phyloP scores from a whole-genome alignment of 371 early-diverging fungal species.

The Mortierella sp. region DNA sequence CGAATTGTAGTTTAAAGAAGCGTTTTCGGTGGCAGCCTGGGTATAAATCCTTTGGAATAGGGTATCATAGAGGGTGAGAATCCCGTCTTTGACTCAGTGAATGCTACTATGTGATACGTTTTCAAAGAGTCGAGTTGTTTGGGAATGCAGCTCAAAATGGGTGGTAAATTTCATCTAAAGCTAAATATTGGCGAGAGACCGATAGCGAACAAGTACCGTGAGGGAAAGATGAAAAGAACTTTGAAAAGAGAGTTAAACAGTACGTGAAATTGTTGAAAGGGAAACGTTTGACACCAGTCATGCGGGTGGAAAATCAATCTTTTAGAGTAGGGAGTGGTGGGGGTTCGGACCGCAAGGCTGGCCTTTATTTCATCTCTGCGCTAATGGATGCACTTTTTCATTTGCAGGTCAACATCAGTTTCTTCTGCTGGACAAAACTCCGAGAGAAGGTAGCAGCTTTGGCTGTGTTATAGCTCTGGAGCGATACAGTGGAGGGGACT shows the following conservation, averaged over 20 bases:
- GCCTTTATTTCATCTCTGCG: constrained; percentile 33
- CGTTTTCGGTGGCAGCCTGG: constrained; percentile 52
- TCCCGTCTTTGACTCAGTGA: constrained; percentile 59
- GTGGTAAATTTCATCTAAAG: constrained; percentile 76
- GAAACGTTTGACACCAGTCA: constrained; percentile 43
- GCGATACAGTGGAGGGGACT: constrained; percentile 54
- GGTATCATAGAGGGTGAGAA: constrained; percentile 71
- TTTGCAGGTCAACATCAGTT: constrained; percentile 61
- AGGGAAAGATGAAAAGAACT: constrained; percentile 77
- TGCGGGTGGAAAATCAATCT: constrained; percentile 40
- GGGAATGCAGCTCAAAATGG: constrained; percentile 73
- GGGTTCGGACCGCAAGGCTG: constrained; percentile 37
- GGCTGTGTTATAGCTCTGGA: constrained; percentile 59
- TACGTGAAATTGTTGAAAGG: constrained; percentile 54
- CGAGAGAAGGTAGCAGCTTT: constrained; percentile 52
- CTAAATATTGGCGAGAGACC: constrained; percentile 82
- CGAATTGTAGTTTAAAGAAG: constrained; percentile 62
- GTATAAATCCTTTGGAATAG: constrained; percentile 66
- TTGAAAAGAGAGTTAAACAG: constrained; percentile 46
- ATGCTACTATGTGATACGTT: constrained; percentile 53
- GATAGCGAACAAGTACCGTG: constrained; percentile 85
- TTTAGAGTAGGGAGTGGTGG: constrained; percentile 22
- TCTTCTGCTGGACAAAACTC: constrained; percentile 52
- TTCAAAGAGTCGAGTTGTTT: constrained; percentile 70
- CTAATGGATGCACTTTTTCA: constrained; percentile 54